phyloP scores from a whole-genome alignment of 331 rosid genomes.

The Saraca asoca region DNA sequence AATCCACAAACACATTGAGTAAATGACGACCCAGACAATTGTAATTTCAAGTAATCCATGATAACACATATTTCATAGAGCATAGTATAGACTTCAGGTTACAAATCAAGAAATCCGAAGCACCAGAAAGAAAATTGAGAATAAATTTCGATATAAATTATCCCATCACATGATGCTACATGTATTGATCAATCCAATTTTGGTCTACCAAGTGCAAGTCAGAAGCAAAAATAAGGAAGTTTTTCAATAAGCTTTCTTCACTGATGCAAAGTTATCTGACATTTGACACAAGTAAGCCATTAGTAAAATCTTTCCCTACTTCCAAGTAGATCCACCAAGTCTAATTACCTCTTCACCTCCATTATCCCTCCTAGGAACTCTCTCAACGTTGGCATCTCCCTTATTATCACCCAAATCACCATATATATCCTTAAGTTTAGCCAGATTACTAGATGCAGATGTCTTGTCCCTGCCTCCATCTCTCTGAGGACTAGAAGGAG shows the following conservation, averaged over 20 bases:
- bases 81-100: constrained; percentile 29
- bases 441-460: constrained; percentile 77
- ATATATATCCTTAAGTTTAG: constrained; percentile 86
- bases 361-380: constrained; percentile 56
- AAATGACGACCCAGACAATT: not conserved
- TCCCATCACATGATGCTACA: constrained; percentile 19
- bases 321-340: constrained; percentile 89
- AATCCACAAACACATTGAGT: no score
- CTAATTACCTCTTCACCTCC: constrained; percentile 86
- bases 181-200: constrained; percentile 29
- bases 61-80: constrained; percentile 9
- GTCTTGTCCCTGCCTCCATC: constrained; percentile 59
- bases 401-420: constrained; percentile 70
- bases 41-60: constrained; percentile 16
- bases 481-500: constrained; percentile 52
- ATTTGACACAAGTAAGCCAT: constrained; percentile 34
- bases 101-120: constrained; percentile 42
- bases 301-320: constrained; percentile 37
- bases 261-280: constrained; percentile 20
- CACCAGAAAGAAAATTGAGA: constrained; percentile 17
- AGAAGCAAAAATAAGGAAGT: constrained; percentile 21
- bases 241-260: constrained; percentile 14
- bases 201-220: not conserved
- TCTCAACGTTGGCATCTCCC: constrained; percentile 53
- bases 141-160: constrained; percentile 36